phyloP scores from a whole-genome alignment of 805 yeast genomes.

The Cyberlindnera maclurae region DNA sequence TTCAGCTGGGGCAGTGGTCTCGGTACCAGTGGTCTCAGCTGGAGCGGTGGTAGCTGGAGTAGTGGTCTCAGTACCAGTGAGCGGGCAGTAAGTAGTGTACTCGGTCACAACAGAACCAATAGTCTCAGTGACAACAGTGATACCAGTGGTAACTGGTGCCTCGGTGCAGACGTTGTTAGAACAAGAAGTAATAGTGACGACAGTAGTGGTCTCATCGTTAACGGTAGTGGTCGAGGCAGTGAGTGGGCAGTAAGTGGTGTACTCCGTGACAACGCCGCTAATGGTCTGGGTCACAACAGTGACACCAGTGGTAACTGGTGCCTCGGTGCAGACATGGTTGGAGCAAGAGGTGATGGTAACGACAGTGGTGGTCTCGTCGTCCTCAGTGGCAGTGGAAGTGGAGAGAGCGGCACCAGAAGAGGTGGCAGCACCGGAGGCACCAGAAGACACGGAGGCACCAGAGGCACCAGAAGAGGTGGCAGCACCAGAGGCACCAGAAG shows the following conservation, averaged over 20 bases:
- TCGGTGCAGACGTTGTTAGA: not conserved
- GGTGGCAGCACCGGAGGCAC: constrained; percentile 8
- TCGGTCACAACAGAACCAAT: not conserved
- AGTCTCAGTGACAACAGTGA: constrained; percentile 1
- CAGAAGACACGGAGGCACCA: constrained; percentile 8
- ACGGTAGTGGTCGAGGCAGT: constrained; percentile 1
- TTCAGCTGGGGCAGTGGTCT: too few species aligned
- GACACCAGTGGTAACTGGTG: constrained; percentile 19
- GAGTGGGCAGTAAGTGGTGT: constrained; percentile 17
- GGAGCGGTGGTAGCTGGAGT: not conserved
- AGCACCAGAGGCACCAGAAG: constrained; percentile 4
- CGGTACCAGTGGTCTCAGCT: not conserved
- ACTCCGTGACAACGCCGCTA: constrained; percentile 26
- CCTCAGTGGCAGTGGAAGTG: constrained; percentile 12
- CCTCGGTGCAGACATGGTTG: constrained; percentile 24
- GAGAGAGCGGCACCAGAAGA: constrained; percentile 19
- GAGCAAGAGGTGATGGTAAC: constrained; percentile 25
- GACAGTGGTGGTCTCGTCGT: constrained; percentile 9
- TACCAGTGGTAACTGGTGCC: constrained; percentile 1
- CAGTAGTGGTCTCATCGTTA: not conserved
- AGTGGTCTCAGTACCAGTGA: not conserved
- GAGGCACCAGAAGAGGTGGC: constrained; percentile 14
- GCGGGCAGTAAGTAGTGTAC: constrained; percentile 1
- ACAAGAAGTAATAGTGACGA: constrained; percentile 1
- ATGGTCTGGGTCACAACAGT: constrained; percentile 27